Evolutionary conservation across 345 rosid species (phyloP).

Genomic region (Pistacia atlantica): DNA sequence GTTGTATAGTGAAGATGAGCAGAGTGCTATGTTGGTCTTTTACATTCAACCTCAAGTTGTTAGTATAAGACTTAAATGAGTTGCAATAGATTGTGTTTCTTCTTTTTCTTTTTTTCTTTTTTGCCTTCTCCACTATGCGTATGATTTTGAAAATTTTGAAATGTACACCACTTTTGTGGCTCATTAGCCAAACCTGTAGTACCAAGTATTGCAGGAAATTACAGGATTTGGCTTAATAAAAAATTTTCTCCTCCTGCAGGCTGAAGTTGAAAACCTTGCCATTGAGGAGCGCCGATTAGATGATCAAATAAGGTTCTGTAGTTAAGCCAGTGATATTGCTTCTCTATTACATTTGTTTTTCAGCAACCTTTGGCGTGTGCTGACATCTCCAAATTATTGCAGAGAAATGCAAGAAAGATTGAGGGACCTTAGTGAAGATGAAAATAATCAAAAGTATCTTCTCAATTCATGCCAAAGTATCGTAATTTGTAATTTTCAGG

Average conservation of each 20-base stretch:
- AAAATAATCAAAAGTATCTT: slow-evolving; percentile 71
- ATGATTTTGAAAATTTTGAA: slow-evolving; percentile 2
- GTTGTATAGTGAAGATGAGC: background rate
- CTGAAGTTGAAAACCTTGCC: slow-evolving; percentile 75
- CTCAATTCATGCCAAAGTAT: slow-evolving; percentile 14
- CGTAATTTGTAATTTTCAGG: background rate
- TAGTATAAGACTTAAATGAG: background rate
- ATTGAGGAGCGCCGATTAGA: slow-evolving; percentile 66
- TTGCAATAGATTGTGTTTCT: background rate
- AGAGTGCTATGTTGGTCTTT: background rate
- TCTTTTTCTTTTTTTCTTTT: background rate
- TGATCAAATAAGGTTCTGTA: slow-evolving; percentile 59
- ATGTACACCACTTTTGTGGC: background rate
- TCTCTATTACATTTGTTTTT: slow-evolving; percentile 9
- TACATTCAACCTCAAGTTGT: background rate
- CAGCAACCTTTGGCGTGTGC: slow-evolving; percentile 21
- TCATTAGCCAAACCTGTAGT: background rate
- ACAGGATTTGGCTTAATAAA: slow-evolving; percentile 3
- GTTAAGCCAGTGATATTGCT: slow-evolving; percentile 17
- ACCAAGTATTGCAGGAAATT: background rate
- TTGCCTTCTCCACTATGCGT: background rate
- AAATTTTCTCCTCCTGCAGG: slow-evolving; percentile 40
- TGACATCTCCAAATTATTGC: slow-evolving; percentile 41
- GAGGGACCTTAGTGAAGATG: slow-evolving; percentile 89
- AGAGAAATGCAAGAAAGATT: slow-evolving; percentile 89